A percentile compares a stretch with the other conserved stretches of the same genome.
Evolutionary conservation across 2,329 filamentous ascomycete genomes (phyloP).

Genomic region (Hypoxylon sp.): DNA sequence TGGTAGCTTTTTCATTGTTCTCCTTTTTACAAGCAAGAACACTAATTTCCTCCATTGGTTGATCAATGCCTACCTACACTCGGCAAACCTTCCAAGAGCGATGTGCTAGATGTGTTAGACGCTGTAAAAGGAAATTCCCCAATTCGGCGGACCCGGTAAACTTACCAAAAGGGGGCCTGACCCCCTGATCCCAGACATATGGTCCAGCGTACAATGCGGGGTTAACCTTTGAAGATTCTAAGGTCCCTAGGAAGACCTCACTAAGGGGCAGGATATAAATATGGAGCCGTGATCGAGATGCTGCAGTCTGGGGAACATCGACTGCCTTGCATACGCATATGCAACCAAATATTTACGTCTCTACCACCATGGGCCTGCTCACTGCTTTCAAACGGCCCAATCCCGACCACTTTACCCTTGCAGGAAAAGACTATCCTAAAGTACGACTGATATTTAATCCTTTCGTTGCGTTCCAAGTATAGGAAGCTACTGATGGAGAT

Average conservation of each 20-base stretch:
- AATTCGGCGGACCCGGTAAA: conserved; percentile 1
- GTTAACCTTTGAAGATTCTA: not conserved
- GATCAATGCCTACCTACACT: not conserved
- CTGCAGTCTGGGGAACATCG: not conserved
- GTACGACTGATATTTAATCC: conserved; percentile 1
- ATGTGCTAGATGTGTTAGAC: not conserved
- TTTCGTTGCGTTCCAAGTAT: not conserved
- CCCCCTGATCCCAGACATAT: not conserved
- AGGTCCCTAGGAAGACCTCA: not conserved
- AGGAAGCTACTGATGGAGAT: conserved; percentile 3
- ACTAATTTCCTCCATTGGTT: not conserved
- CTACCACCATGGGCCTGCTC: not conserved
- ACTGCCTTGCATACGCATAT: not conserved
- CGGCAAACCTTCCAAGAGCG: conserved; percentile 2
- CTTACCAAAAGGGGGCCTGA: not conserved
- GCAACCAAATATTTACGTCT: not conserved
- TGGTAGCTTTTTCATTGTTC: not conserved
- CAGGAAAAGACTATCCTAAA: conserved; percentile 1
- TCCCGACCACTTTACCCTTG: not conserved
- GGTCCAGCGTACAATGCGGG: not conserved
- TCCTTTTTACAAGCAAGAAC: not conserved
- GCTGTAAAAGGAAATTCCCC: not conserved
- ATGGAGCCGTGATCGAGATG: not conserved
- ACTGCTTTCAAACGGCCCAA: not conserved
- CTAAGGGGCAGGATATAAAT: not conserved